Evolutionary conservation across 2,329 filamentous ascomycete species (phyloP).

Genomic region (Venturia asperata): DNA sequence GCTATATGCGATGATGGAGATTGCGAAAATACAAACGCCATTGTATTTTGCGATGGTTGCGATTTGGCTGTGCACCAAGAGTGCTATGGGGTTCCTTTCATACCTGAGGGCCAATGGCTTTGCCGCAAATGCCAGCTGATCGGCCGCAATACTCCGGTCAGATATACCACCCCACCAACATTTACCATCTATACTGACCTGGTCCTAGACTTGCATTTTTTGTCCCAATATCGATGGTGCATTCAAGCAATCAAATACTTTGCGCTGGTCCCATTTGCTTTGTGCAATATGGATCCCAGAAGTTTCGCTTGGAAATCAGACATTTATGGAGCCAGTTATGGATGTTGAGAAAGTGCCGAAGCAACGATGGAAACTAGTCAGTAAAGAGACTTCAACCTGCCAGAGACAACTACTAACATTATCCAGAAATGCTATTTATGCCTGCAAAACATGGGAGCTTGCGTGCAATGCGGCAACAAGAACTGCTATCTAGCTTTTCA

Average conservation of each 20-base stretch:
- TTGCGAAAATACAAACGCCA: conserved; percentile 97
- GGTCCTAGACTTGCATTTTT: conserved; percentile 77
- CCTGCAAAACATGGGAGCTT: conserved; percentile 94
- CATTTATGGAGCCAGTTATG: conserved; percentile 97
- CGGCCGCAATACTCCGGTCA: conserved; percentile 77
- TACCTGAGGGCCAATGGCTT: conserved; percentile 96
- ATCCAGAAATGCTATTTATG: conserved; percentile 79
- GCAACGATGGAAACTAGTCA: conserved; percentile 75
- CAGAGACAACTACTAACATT: neutral
- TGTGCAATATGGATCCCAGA: conserved; percentile 99
- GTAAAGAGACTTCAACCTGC: conserved; percentile 20
- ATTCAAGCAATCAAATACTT: conserved; percentile 95
- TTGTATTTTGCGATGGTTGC: conserved; percentile 97
- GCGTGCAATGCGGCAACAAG: conserved; percentile 97
- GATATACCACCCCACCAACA: conserved; percentile 31
- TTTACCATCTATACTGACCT: conserved; percentile 22
- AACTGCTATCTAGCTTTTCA: conserved; percentile 96
- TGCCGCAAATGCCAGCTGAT: conserved; percentile 96
- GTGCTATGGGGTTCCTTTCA: conserved; percentile 97
- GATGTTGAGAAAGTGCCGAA: conserved; percentile 97
- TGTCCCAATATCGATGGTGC: conserved; percentile 96
- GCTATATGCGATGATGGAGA: conserved; percentile 98
- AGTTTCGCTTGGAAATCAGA: conserved; percentile 88
- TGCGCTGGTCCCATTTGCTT: conserved; percentile 92
- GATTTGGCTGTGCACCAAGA: conserved; percentile 97